Base-by-base conservation (phyloP, 1,139 yeast genomes). In the Hyphopichia pseudoburtonii region DNA sequence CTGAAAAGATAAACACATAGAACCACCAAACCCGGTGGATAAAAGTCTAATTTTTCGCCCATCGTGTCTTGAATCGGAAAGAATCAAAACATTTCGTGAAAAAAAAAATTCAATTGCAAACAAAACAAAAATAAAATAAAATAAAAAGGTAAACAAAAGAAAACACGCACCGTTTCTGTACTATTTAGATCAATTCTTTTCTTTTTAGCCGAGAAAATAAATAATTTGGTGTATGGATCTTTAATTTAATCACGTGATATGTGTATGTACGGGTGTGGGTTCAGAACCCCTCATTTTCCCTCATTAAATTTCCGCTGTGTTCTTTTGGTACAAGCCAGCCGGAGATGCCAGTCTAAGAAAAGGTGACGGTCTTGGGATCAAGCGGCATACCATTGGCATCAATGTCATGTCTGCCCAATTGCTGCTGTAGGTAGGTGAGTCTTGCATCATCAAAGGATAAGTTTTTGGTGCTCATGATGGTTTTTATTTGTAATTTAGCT, bases 401-500 rank as follows among this genome's bases (percentile, higher is more conserved):
- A 28, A 86, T 78, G 11, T 72, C 74, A 54, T 85, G 76, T 15
- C 64, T 56, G 3, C 65, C 62, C 53, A 86, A 69, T 45, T 63
- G 64, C 15, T 56, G 50, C 39, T 64, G 68, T 2, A 78, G 73
- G 50, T 75, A 82, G 36, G 66, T 54, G 10, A 76, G 59, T 39
- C 95, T 66, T 1, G 95, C 95, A 33, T 80, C 79, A 53, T 86
- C 95, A 56, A 86, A 86, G 1, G 74, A 51, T 26, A 83, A 40
- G 17, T 65, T 54, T 29, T 62, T 53, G 18, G 64, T 58, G 5
- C 64, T 51, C 94, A 86, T 86, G 15, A 85, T 64, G 25, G 57
- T 48, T 41, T 65, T 63, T 14, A 86, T 78, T 38, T 67, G 73
- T 11, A 51, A 51, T 52, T 79, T 81, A 3, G 86, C 78, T 4